These are phyloP conservation scores for Phytophthora europaea DNA, from an alignment of 352 stramenopile species.

Conservation along the genomic window DNA sequence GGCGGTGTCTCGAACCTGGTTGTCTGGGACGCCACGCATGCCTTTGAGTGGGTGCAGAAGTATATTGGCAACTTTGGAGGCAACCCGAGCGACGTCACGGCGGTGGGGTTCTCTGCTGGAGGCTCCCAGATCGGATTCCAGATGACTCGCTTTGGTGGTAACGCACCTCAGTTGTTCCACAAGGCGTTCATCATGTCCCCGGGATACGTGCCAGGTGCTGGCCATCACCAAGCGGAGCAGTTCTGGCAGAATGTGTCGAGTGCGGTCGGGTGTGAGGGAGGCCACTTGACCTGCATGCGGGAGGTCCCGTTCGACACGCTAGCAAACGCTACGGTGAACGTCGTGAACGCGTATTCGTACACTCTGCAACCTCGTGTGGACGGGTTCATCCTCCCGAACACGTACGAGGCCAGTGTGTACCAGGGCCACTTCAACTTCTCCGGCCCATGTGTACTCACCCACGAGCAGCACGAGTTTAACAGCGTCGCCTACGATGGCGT, in stretches of 20 bases:
- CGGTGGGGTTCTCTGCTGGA: constrained; percentile 41
- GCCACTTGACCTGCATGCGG: constrained; percentile 39
- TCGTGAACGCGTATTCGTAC: constrained; percentile 35
- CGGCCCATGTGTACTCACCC: background rate
- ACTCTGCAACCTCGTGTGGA: constrained; percentile 36
- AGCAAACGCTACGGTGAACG: constrained; percentile 5
- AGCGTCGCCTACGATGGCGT: constrained; percentile 9
- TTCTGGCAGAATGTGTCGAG: constrained; percentile 44
- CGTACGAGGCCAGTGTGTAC: constrained; percentile 7
- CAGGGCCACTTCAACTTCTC: constrained; percentile 5
- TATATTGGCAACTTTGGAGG: constrained; percentile 46
- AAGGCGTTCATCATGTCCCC: constrained; percentile 43
- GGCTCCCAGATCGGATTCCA: constrained; percentile 37
- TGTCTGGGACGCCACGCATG: constrained; percentile 39
- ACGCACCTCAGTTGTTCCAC: constrained; percentile 32
- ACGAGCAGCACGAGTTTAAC: constrained; percentile 2
- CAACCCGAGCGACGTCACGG: constrained; percentile 48
- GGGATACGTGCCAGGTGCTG: constrained; percentile 26
- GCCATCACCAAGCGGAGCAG: constrained; percentile 33
- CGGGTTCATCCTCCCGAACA: constrained; percentile 22
- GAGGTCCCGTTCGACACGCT: constrained; percentile 22
- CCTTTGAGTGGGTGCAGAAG: constrained; percentile 47
- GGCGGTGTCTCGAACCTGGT: constrained; percentile 36
- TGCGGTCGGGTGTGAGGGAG: constrained; percentile 23
- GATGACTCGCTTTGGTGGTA: constrained; percentile 41